phyloP scores from a whole-genome alignment of 2,329 filamentous ascomycete species.

The Penicillium frequentans region DNA sequence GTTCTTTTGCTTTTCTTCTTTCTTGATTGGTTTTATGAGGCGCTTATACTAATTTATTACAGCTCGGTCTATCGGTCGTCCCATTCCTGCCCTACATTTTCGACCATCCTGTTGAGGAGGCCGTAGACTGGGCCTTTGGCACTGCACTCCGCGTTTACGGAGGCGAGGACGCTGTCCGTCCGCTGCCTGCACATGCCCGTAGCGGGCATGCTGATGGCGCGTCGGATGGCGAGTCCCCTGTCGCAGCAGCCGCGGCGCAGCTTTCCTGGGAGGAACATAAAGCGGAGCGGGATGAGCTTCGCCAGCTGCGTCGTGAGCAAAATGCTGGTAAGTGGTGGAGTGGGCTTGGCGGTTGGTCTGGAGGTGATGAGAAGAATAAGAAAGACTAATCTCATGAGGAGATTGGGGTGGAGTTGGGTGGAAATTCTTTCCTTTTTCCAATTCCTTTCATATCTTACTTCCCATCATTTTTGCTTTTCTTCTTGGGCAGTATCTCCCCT shows the following conservation, averaged over 20 bases:
- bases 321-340: not conserved
- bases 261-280: conserved; percentile 39
- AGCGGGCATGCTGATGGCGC: not conserved
- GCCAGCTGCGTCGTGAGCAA: conserved; percentile 25
- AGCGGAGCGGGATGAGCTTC: conserved; percentile 27
- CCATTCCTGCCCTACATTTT: conserved; percentile 83
- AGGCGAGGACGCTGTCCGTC: conserved; percentile 57
- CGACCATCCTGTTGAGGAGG: conserved; percentile 88
- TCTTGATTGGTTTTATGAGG: not conserved
- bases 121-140: conserved; percentile 88
- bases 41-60: conserved; percentile 18
- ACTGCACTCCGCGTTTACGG: conserved; percentile 74
- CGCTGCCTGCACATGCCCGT: conserved; percentile 19
- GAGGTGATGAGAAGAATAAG: conserved; percentile 15
- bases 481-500: not conserved
- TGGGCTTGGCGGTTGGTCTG: conserved; percentile 11
- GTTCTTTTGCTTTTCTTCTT: conserved; percentile 36
- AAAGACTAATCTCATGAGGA: conserved; percentile 14
- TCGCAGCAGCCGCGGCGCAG: conserved; percentile 11
- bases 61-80: conserved; percentile 69
- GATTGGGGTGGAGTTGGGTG: not conserved
- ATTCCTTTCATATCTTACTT: not conserved
- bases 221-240: not conserved
- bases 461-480: not conserved
- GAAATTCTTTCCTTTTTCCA: not conserved